phyloP scores from a whole-genome alignment of 768 basidiomycete genomes.

The Suillus decipiens region DNA sequence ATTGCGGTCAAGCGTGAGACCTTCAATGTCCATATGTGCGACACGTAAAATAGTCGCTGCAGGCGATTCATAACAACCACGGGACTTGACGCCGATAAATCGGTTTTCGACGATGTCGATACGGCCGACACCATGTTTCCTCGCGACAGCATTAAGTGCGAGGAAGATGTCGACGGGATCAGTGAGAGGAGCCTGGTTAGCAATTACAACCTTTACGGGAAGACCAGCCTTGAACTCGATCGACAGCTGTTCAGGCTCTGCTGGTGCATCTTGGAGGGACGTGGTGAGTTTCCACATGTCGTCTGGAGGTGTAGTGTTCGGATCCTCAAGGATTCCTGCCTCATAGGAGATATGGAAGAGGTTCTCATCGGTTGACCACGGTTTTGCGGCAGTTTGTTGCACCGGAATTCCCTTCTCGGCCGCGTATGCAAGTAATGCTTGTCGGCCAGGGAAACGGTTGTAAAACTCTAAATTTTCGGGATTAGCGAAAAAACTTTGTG shows the following conservation, averaged over 20 bases:
- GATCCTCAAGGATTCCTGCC: conserved; percentile 97
- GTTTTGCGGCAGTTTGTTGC: conserved; percentile 92
- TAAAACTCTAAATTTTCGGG: conserved; percentile 58
- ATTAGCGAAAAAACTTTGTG: neutral
- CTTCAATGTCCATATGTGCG: conserved; percentile 96
- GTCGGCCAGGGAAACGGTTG: conserved; percentile 24
- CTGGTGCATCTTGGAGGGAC: conserved; percentile 81
- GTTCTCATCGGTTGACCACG: conserved; percentile 99
- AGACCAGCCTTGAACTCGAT: conserved; percentile 89
- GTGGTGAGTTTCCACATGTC: conserved; percentile 99
- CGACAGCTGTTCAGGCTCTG: conserved; percentile 71
- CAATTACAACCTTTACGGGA: conserved; percentile 80
- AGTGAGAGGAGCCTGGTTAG: conserved; percentile 68
- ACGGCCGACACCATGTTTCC: conserved; percentile 94
- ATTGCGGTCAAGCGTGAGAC: conserved; percentile 96
- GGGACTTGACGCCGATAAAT: conserved; percentile 98
- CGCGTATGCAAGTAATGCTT: conserved; percentile 90
- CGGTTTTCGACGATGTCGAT: conserved; percentile 99
- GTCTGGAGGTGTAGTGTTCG: conserved; percentile 86
- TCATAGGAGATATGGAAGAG: conserved; percentile 99
- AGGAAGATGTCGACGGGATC: conserved; percentile 95
- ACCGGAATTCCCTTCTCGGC: conserved; percentile 75
- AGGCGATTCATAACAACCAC: conserved; percentile 99
- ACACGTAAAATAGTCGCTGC: conserved; percentile 94
- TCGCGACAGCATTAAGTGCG: conserved; percentile 85